These are phyloP conservation scores for Ramularia collo-cygni DNA, from an alignment of 2,329 filamentous ascomycete genomes.

Conservation along the genomic window DNA sequence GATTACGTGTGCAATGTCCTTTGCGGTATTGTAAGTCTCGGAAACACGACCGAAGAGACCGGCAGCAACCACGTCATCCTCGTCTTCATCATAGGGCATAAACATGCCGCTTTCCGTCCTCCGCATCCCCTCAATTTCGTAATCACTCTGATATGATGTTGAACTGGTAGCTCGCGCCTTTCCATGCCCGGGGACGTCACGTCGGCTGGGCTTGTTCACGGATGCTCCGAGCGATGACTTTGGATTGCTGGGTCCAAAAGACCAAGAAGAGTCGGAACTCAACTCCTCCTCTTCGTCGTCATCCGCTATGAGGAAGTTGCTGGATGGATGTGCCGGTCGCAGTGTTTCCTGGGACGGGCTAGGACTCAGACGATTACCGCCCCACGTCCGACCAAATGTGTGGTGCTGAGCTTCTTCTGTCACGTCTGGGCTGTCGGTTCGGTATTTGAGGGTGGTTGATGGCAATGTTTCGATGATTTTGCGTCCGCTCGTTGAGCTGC, in stretches of 20 bases:
- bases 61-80: conserved; percentile 46
- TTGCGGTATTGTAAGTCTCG: conserved; percentile 64
- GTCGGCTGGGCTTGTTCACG: conserved; percentile 18
- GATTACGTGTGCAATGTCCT: conserved; percentile 59
- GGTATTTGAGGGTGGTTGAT: conserved; percentile 79
- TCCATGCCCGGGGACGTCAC: conserved; percentile 30
- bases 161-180: conserved; percentile 14
- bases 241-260: conserved; percentile 29
- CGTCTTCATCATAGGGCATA: conserved; percentile 76
- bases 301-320: conserved; percentile 47
- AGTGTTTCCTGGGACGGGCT: conserved; percentile 80
- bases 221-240: conserved; percentile 27
- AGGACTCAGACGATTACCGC: conserved; percentile 49
- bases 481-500: conserved; percentile 49
- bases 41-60: conserved; percentile 72
- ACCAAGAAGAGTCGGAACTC: conserved; percentile 26
- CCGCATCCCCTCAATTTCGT: conserved; percentile 59
- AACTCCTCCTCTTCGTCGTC: conserved; percentile 18
- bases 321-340: conserved; percentile 60
- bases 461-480: conserved; percentile 85
- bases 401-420: conserved; percentile 29
- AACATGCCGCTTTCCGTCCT: conserved; percentile 84
- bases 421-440: conserved; percentile 64
- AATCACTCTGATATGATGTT: conserved; percentile 16
- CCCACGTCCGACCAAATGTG: conserved; percentile 37